Evolutionary conservation across 108 stramenopile species (phyloP).

Genomic region (Cyclostephanos invisitatus): DNA sequence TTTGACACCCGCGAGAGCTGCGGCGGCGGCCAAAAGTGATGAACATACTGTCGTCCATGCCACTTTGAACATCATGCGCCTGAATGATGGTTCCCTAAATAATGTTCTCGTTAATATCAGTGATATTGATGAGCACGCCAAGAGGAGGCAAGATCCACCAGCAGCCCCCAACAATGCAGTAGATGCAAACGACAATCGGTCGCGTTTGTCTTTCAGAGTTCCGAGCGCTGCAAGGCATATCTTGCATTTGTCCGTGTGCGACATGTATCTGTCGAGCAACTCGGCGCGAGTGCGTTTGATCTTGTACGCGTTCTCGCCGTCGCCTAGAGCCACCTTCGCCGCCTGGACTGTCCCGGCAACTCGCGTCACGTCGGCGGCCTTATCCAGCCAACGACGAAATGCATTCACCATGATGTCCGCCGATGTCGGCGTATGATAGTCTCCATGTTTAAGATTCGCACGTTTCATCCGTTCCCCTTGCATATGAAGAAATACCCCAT

Average conservation of each 20-base stretch:
- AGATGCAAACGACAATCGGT: neutral
- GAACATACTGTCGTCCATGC: neutral
- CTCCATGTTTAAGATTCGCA: neutral
- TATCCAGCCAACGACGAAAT: slow-evolving; percentile 22
- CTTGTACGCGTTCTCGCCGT: slow-evolving; percentile 1
- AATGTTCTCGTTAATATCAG: neutral
- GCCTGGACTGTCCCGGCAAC: neutral
- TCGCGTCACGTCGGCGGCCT: slow-evolving; percentile 13
- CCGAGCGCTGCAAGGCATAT: slow-evolving; percentile 7
- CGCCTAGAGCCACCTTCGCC: slow-evolving; percentile 4
- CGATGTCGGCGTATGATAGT: slow-evolving; percentile 18
- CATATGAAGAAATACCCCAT: slow-evolving; percentile 9
- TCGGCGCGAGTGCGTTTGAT: slow-evolving; percentile 4
- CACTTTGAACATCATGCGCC: neutral
- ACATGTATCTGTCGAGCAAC: slow-evolving; percentile 13
- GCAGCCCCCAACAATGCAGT: slow-evolving; percentile 15
- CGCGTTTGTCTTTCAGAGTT: neutral
- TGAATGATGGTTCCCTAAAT: neutral
- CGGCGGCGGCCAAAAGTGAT: neutral
- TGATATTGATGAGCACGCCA: neutral
- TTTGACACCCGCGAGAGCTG: neutral
- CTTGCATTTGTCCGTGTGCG: slow-evolving; percentile 20
- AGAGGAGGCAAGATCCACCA: neutral
- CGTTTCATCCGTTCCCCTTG: slow-evolving; percentile 22
- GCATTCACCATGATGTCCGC: slow-evolving; percentile 20